Percentiles rank a stretch among this genome's conserved stretches.
Conservation (phyloP, 169 alveolate genomes). For the Plasmodium chabaudi region DNA sequence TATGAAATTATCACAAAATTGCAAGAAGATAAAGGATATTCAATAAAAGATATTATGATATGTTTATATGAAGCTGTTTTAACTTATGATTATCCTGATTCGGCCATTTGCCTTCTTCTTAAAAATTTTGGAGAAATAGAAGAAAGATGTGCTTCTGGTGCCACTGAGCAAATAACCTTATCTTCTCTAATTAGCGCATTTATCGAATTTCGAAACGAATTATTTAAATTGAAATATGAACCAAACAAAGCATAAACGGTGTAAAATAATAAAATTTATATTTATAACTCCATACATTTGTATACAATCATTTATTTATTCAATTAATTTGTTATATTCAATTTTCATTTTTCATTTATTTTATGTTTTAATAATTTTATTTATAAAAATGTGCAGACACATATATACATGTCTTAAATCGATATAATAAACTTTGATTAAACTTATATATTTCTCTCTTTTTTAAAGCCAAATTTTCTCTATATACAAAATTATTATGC, state of each 20-base stretch:
- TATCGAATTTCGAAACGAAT: slow-evolving; percentile 87
- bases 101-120: slow-evolving; percentile 84
- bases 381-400: not conserved
- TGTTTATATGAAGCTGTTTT: slow-evolving; percentile 87
- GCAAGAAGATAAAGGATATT: slow-evolving; percentile 89
- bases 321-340: not conserved
- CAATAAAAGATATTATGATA: slow-evolving; percentile 91
- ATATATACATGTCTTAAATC: not conserved
- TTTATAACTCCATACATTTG: not conserved
- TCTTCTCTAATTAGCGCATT: slow-evolving; percentile 89
- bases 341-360: not conserved
- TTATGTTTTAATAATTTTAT: not conserved
- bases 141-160: slow-evolving; percentile 90
- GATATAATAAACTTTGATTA: slow-evolving; percentile 14
- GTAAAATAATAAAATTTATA: not conserved
- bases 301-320: not conserved
- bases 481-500: not conserved
- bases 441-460: not conserved
- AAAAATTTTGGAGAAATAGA: slow-evolving; percentile 89
- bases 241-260: slow-evolving; percentile 45
- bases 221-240: slow-evolving; percentile 85
- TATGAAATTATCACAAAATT: slow-evolving; percentile 81
- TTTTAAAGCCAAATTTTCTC: slow-evolving; percentile 3
- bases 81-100: slow-evolving; percentile 88
- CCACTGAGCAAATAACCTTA: slow-evolving; percentile 86